Base-by-base conservation (phyloP, 768 basidiomycete species). In the Xanthoconium stramineum region DNA sequence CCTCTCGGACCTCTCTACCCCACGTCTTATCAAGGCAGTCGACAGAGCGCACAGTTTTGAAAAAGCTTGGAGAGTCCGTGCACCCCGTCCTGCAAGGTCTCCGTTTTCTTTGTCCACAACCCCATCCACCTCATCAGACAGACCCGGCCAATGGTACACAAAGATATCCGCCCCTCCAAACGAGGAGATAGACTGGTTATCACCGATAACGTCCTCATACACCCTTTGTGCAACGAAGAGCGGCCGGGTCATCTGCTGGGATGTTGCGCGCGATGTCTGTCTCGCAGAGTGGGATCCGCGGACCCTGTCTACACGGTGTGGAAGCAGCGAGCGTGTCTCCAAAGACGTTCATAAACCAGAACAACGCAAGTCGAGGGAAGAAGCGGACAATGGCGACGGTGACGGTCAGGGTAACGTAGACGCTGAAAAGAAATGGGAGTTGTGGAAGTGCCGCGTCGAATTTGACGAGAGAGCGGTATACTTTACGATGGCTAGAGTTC, bases 391-490 rank as follows among this genome's bases (percentile, higher is more conserved):
- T 14, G 42, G 53, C 4, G 59, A 52, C n/a, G 55, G 55, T 3
- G 55, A 28, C 8, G 29, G 9, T n/a, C 56, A 24, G 17, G 56
- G 49, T 9, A 56, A 48, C 3, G 15, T 17, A 3, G 56, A 65
- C 3, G 39, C 51, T 3, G 74, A 78, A 44, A 71, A 73, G 47
- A 71, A 72, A 28, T 89, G 87, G 86, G 85, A 88, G 62, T 64
- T 89, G 6, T 89, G 87, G 88, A 89, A 89, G 63, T 89, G 88
- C 60, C 73, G 87, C 10, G 86, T 89, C 17, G 88, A 88, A 64
- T 89, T 88, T 63, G 86, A 88, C 39, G 80, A 83, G 59, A 74
- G 83, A 55, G 81, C 83, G 0, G 86, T 88, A 36, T 89, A 81
- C 69, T 88, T 89, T 62, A 86, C 83, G 0, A 89, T 89, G 86